A percentile compares a stretch with the other conserved stretches of the same genome.
phyloP scores from a whole-genome alignment of 306 rosid genomes.

The Pyrus betulifolia region DNA sequence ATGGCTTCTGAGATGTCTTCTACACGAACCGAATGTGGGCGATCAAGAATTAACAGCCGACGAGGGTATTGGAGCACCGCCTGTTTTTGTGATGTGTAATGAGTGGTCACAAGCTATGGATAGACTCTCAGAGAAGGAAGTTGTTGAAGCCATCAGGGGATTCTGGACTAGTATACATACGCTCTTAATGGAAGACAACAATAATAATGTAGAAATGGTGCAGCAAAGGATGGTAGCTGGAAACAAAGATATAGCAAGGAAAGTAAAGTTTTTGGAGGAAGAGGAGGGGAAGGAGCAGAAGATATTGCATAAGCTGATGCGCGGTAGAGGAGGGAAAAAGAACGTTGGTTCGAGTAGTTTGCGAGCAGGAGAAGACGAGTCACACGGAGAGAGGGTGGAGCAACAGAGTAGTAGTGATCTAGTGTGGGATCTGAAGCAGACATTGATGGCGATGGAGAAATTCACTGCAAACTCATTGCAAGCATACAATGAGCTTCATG shows the following conservation, averaged over 20 bases:
- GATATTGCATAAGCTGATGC: conserved; percentile 33
- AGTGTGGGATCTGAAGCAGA: conserved; percentile 39
- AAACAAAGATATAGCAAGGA: conserved; percentile 57
- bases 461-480: conserved; percentile 38
- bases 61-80: conserved; percentile 51
- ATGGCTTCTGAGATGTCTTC: conserved; percentile 65
- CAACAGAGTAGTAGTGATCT: conserved; percentile 3
- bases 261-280: conserved; percentile 31
- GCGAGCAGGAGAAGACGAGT: conserved; percentile 23
- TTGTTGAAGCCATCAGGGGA: conserved; percentile 48
- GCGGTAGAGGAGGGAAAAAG: conserved; percentile 30
- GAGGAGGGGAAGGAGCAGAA: conserved; percentile 32
- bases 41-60: not conserved
- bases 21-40: conserved; percentile 31
- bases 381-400: conserved; percentile 11
- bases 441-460: conserved; percentile 47
- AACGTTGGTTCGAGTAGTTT: not conserved
- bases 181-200: conserved; percentile 35
- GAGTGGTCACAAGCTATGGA: conserved; percentile 65
- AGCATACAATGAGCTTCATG: conserved; percentile 51
- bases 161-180: conserved; percentile 30
- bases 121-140: conserved; percentile 49
- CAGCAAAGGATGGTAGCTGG: conserved; percentile 25
- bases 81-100: conserved; percentile 48
- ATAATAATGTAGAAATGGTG: conserved; percentile 11